phyloP scores from a whole-genome alignment of 352 stramenopile species.

The Phytophthora cactorum region DNA sequence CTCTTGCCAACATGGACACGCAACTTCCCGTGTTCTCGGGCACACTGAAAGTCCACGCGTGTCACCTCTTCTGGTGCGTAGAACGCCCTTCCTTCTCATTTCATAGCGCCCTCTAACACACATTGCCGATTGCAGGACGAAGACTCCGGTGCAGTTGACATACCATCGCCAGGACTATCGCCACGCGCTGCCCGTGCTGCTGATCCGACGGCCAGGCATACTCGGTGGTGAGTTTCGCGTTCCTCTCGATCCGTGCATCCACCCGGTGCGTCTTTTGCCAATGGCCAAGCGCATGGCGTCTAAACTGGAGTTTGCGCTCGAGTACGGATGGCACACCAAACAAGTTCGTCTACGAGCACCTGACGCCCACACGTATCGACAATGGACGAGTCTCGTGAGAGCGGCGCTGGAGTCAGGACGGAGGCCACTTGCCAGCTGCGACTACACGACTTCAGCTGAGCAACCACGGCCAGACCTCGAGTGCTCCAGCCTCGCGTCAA shows the following conservation, averaged over 20 bases:
- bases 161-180: conserved; percentile 39
- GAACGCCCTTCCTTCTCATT: not conserved
- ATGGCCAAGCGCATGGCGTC: conserved; percentile 18
- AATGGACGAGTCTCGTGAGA: conserved; percentile 33
- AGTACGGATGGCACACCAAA: conserved; percentile 40
- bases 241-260: conserved; percentile 42
- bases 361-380: conserved; percentile 25
- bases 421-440: conserved; percentile 27
- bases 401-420: conserved; percentile 36
- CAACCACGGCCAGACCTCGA: conserved; percentile 16
- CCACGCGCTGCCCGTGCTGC: conserved; percentile 33
- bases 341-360: conserved; percentile 35
- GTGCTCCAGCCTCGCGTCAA: conserved; percentile 35
- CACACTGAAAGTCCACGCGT: conserved; percentile 37
- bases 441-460: conserved; percentile 1
- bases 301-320: conserved; percentile 35
- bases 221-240: conserved; percentile 34
- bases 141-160: conserved; percentile 38
- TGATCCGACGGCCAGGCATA: conserved; percentile 28
- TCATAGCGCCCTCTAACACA: conserved; percentile 5
- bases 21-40: conserved; percentile 33
- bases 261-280: conserved; percentile 34
- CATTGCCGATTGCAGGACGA: conserved; percentile 19
- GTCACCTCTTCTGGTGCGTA: conserved; percentile 36
- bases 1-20: conserved; percentile 25